Evolutionary conservation across 495 filamentous ascomycete genomes (phyloP).

Genomic region (Clavariopsis aquatica): DNA sequence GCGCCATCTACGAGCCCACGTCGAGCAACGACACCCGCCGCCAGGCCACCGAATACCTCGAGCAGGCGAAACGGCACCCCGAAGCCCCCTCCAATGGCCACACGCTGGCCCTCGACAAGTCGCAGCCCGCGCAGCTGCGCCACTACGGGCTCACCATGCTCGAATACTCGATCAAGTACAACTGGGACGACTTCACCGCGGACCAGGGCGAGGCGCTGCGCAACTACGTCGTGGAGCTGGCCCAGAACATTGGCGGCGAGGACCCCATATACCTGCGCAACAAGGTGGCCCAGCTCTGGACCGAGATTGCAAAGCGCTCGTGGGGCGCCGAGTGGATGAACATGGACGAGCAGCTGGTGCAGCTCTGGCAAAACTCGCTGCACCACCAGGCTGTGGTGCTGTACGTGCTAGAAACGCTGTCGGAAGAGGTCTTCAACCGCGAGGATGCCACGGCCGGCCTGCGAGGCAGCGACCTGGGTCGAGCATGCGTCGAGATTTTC

Average conservation of each 20-base stretch:
- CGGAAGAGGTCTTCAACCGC: slow-evolving; percentile 88
- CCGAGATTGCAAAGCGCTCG: slow-evolving; percentile 86
- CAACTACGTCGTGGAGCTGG: slow-evolving; percentile 73
- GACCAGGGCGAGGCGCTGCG: slow-evolving; percentile 67
- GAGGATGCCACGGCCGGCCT: slow-evolving; percentile 84
- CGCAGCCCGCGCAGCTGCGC: slow-evolving; percentile 76
- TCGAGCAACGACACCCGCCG: slow-evolving; percentile 82
- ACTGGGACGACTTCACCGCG: slow-evolving; percentile 68
- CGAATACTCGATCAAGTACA: slow-evolving; percentile 82
- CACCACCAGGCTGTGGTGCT: slow-evolving; percentile 38
- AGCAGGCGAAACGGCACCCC: slow-evolving; percentile 72
- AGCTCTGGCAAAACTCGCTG: slow-evolving; percentile 71
- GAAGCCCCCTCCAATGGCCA: slow-evolving; percentile 86
- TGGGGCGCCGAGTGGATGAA: slow-evolving; percentile 91
- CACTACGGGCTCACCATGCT: slow-evolving; percentile 91
- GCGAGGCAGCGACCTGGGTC: slow-evolving; percentile 78
- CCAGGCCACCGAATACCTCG: slow-evolving; percentile 79
- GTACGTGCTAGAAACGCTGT: slow-evolving; percentile 80
- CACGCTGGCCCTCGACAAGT: slow-evolving; percentile 69
- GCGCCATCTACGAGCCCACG: slow-evolving; percentile 79
- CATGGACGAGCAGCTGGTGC: slow-evolving; percentile 83
- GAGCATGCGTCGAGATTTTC: slow-evolving; percentile 89
- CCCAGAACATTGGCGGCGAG: slow-evolving; percentile 66
- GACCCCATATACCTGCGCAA: slow-evolving; percentile 86
- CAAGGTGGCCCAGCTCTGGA: slow-evolving; percentile 95